Conservation (phyloP, 192 early-diverging fungal species). For the Backusella luteola region DNA sequence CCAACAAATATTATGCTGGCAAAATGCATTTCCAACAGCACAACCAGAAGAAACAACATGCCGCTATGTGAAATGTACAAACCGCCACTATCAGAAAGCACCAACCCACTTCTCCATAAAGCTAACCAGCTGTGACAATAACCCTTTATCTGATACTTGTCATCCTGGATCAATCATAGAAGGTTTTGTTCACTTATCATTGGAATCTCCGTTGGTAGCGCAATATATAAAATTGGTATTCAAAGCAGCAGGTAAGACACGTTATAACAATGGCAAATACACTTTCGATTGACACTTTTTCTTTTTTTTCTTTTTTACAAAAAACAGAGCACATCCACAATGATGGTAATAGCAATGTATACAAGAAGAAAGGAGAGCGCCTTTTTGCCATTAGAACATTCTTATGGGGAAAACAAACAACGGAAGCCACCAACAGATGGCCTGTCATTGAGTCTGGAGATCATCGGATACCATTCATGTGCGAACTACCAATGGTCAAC, state of each 20-base stretch:
- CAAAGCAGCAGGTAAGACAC: slow-evolving; percentile 25
- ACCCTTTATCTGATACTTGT: not conserved
- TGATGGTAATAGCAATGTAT: slow-evolving; percentile 11
- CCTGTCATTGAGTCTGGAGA: slow-evolving; percentile 25
- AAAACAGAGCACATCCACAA: not conserved
- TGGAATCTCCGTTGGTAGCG: slow-evolving; percentile 17
- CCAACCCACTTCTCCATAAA: not conserved
- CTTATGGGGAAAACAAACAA: slow-evolving; percentile 22
- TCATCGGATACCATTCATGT: slow-evolving; percentile 29
- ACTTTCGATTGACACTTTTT: not conserved
- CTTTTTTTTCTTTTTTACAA: not conserved
- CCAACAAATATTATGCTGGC: not conserved
- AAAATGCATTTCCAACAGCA: not conserved
- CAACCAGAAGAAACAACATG: not conserved
- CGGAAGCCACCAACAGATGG: slow-evolving; percentile 15
- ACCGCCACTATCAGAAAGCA: slow-evolving; percentile 6
- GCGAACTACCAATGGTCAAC: slow-evolving; percentile 34
- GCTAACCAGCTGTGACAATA: not conserved
- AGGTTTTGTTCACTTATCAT: slow-evolving; percentile 19
- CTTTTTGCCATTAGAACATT: slow-evolving; percentile 27
- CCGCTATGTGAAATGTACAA: not conserved
- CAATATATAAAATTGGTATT: slow-evolving; percentile 26
- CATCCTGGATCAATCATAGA: slow-evolving; percentile 21
- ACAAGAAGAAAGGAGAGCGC: not conserved
- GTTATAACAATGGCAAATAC: not conserved